phyloP scores from a whole-genome alignment of 2,329 filamentous ascomycete species.

The Mycogone perniciosa region DNA sequence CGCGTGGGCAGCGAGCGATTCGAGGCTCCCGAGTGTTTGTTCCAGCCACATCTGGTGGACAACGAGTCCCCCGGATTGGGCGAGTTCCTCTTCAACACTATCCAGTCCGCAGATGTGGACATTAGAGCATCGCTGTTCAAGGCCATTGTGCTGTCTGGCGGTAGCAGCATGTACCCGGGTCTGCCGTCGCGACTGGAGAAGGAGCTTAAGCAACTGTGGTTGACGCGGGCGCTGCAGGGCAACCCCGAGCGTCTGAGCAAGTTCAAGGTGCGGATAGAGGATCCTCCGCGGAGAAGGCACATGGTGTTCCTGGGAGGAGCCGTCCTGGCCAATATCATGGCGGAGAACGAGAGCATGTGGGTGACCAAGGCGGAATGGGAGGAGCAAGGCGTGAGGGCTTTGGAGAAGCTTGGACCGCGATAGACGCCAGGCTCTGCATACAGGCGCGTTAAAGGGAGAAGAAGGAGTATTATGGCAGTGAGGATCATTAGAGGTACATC shows the following conservation, averaged over 20 bases:
- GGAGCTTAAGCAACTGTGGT: conserved; percentile 97
- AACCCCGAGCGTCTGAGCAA: conserved; percentile 93
- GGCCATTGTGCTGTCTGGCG: conserved; percentile 92
- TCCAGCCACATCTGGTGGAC: conserved; percentile 96
- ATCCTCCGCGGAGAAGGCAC: conserved; percentile 89
- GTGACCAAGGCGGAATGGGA: conserved; percentile 96
- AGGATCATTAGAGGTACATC: background rate
- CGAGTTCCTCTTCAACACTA: conserved; percentile 98
- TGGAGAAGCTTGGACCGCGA: conserved; percentile 91
- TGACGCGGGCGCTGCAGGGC: conserved; percentile 81
- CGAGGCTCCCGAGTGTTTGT: conserved; percentile 94
- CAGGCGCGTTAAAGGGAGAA: background rate
- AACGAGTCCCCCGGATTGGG: conserved; percentile 95
- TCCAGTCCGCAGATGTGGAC: conserved; percentile 91
- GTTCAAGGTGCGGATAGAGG: conserved; percentile 99
- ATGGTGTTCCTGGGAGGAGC: conserved; percentile 99
- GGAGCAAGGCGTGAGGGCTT: conserved; percentile 74
- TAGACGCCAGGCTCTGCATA: conserved; percentile 32
- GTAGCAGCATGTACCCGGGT: conserved; percentile 98
- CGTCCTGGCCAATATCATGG: conserved; percentile 97
- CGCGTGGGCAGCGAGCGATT: conserved; percentile 95
- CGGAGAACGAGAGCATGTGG: conserved; percentile 99
- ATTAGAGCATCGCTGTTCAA: conserved; percentile 92
- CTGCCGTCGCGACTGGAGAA: conserved; percentile 93
- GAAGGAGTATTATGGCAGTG: background rate